phyloP scores from a whole-genome alignment of 495 filamentous ascomycete species.

The Neurospora sublineolata region DNA sequence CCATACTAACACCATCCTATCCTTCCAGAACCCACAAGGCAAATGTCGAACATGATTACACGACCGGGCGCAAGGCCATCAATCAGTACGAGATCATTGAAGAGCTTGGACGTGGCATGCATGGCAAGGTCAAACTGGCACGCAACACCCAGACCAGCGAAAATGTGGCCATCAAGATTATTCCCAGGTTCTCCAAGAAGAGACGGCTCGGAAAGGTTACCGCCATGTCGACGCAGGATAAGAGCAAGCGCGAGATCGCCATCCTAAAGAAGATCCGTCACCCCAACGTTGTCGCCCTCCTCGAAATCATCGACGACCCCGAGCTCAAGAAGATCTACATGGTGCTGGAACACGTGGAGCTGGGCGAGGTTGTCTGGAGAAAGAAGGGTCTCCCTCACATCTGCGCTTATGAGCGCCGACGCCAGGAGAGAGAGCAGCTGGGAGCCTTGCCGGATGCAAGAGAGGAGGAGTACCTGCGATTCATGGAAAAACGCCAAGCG shows the following conservation, averaged over 20 bases:
- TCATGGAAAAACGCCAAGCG: constrained; percentile 44
- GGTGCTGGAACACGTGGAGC: constrained; percentile 85
- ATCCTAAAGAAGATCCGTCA: constrained; percentile 97
- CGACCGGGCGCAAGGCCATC: constrained; percentile 87
- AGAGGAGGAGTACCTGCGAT: constrained; percentile 48
- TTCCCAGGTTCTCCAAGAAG: constrained; percentile 86
- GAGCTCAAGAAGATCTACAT: constrained; percentile 96
- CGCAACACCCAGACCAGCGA: constrained; percentile 65
- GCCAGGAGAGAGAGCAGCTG: constrained; percentile 58
- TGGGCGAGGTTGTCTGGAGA: constrained; percentile 88
- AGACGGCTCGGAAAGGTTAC: constrained; percentile 69
- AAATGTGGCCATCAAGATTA: constrained; percentile 94
- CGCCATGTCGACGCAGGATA: constrained; percentile 60
- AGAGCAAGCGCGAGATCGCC: constrained; percentile 93
- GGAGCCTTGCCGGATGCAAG: constrained; percentile 51
- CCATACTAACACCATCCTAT: neutral
- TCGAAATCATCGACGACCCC: constrained; percentile 96
- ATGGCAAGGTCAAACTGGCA: constrained; percentile 94
- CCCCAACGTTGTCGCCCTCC: constrained; percentile 83
- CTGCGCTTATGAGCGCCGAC: constrained; percentile 65
- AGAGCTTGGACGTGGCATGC: constrained; percentile 87
- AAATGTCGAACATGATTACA: constrained; percentile 72
- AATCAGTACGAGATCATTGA: constrained; percentile 95
- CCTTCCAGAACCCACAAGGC: constrained; percentile 63
- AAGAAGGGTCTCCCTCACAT: constrained; percentile 72